Conservation (phyloP, 495 filamentous ascomycete genomes). For the Staphylotrichum longicolle region DNA sequence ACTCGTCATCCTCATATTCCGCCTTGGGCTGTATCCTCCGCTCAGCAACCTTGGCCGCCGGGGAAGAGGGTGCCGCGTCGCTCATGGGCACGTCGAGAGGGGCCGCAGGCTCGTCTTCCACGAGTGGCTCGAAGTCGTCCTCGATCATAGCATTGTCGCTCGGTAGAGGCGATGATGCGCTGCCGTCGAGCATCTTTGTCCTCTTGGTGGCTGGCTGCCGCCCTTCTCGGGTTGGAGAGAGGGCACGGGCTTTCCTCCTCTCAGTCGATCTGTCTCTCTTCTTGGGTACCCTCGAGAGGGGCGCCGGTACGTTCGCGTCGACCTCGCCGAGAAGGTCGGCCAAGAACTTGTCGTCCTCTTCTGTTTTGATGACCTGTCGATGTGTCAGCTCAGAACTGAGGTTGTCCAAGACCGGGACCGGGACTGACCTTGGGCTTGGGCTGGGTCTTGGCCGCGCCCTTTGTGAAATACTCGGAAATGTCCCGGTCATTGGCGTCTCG, state of each 20-base stretch:
- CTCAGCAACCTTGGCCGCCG: constrained; percentile 73
- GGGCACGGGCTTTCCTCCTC: constrained; percentile 70
- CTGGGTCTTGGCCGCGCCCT: constrained; percentile 61
- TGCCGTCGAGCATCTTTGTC: constrained; percentile 49
- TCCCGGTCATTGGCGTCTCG: constrained; percentile 83
- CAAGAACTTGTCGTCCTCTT: constrained; percentile 85
- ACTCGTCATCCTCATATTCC: constrained; percentile 60
- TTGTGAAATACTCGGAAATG: constrained; percentile 91
- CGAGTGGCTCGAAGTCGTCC: constrained; percentile 46
- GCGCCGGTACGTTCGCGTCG: constrained; percentile 71
- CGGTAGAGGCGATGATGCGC: constrained; percentile 39
- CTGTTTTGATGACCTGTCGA: constrained; percentile 58
- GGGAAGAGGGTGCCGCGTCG: constrained; percentile 83
- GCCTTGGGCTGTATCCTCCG: constrained; percentile 69
- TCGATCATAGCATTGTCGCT: constrained; percentile 52
- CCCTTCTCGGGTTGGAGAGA: constrained; percentile 64
- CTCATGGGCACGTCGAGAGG: constrained; percentile 64
- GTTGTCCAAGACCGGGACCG: constrained; percentile 1
- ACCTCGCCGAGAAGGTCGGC: constrained; percentile 82
- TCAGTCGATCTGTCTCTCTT: constrained; percentile 69
- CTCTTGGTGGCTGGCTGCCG: constrained; percentile 48
- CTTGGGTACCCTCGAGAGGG: constrained; percentile 48
- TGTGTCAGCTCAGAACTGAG: not conserved
- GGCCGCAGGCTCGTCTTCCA: constrained; percentile 54
- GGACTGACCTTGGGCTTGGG: constrained; percentile 73